phyloP scores from a whole-genome alignment of 2,329 filamentous ascomycete species.

The Ramularia collo-cygni region DNA sequence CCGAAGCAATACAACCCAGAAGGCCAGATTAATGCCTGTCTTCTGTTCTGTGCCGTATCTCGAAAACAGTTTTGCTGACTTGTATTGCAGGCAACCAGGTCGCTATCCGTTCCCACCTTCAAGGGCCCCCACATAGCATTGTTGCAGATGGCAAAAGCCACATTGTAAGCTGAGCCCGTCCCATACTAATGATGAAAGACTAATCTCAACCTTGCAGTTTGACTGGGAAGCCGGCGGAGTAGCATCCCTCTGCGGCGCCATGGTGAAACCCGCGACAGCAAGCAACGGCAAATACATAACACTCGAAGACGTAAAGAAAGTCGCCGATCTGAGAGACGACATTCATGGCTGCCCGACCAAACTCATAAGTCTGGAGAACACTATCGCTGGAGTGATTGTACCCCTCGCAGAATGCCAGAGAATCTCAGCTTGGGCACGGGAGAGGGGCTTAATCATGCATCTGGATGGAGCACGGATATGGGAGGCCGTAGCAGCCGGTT shows the following conservation, averaged over 20 bases:
- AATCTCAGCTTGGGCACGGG: conserved; percentile 61
- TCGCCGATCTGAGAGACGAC: conserved; percentile 59
- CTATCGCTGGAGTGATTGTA: conserved; percentile 70
- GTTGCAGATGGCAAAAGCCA: conserved; percentile 74
- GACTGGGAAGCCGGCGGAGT: conserved; percentile 64
- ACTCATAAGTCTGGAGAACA: conserved; percentile 81
- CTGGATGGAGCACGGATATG: conserved; percentile 74
- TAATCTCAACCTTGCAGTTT: conserved; percentile 31
- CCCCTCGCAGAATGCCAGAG: conserved; percentile 63
- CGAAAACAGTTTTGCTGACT: conserved; percentile 27
- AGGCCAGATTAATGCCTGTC: too few species aligned
- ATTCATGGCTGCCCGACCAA: conserved; percentile 74
- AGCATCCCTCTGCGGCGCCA: conserved; percentile 63
- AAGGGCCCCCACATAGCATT: conserved; percentile 71
- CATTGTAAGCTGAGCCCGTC: conserved; percentile 40
- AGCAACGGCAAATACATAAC: conserved; percentile 67
- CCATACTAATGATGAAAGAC: too few species aligned
- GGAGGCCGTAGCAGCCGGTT: conserved; percentile 69
- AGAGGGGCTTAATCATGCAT: conserved; percentile 62
- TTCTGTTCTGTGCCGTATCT: too few species aligned
- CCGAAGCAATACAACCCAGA: too few species aligned
- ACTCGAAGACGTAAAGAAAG: conserved; percentile 65
- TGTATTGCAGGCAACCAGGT: conserved; percentile 61
- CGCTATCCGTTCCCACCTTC: conserved; percentile 68
- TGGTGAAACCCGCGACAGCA: conserved; percentile 60